Conservation (phyloP, 441 rosid species). For the Erodium moschatum region DNA sequence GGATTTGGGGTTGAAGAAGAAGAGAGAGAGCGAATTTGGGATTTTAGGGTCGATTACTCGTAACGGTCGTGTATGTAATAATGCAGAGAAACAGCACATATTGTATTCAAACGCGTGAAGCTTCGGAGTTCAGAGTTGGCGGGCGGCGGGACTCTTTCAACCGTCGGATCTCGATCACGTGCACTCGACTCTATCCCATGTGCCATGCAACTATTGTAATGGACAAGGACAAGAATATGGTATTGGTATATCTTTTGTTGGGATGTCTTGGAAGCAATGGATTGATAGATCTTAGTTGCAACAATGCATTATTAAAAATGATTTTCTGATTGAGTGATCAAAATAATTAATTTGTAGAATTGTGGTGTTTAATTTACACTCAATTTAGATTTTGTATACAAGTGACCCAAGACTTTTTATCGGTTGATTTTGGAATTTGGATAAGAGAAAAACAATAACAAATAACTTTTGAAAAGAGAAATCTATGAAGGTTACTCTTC, state of each 20-base stretch:
- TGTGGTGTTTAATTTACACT: no score
- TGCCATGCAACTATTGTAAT: neutral
- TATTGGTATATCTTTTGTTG: neutral
- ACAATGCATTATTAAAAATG: no score
- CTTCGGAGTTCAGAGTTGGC: neutral
- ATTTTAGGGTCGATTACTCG: neutral
- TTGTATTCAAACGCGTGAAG: conserved; percentile 1
- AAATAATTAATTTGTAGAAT: no score
- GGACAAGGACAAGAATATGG: no score
- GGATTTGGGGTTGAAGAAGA: neutral
- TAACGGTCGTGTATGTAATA: neutral
- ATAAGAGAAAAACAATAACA: no score
- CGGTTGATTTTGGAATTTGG: no score
- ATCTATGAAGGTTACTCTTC: no score
- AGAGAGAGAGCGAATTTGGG: neutral
- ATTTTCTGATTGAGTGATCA: no score
- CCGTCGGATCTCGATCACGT: neutral
- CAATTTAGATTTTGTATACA: no score
- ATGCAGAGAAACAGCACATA: neutral
- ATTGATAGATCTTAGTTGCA: no score
- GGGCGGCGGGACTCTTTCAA: conserved; percentile 5
- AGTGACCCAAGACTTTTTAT: no score
- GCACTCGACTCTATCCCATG: neutral
- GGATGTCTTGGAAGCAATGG: neutral
- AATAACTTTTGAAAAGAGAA: no score